A percentile compares a stretch with the other conserved stretches of the same genome.
These are phyloP conservation scores for Sanghuangporus weigelae DNA, from an alignment of 1,284 basidiomycete genomes.

Conservation along the genomic window DNA sequence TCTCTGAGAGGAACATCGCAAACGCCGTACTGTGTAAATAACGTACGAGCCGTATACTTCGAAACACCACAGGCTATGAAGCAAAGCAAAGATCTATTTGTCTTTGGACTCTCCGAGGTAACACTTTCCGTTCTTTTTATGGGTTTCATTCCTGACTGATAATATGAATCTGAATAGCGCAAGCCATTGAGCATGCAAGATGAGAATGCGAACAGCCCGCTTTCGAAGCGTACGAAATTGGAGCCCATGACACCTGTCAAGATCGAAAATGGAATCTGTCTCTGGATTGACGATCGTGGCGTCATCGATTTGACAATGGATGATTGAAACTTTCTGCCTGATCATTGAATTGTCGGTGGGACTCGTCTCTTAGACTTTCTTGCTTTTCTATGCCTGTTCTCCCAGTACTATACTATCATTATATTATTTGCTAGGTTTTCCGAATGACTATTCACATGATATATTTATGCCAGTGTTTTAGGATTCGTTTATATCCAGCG, in stretches of 20 bases:
- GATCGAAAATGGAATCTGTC: not conserved
- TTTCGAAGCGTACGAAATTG: not conserved
- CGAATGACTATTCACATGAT: too few relatives aligned
- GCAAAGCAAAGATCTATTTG: not conserved
- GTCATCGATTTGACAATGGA: constrained; percentile 4
- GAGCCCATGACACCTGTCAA: not conserved
- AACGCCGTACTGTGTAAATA: not conserved
- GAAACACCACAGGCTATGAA: not conserved
- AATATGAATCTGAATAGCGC: not conserved
- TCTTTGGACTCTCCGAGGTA: not conserved
- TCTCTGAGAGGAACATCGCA: not conserved
- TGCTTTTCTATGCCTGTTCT: too few relatives aligned
- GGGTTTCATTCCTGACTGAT: not conserved
- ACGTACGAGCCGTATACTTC: not conserved
- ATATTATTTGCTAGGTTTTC: too few relatives aligned
- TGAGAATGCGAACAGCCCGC: not conserved
- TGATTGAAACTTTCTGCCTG: not conserved
- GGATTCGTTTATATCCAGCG: too few relatives aligned
- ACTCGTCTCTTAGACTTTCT: too few relatives aligned
- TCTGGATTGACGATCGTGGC: not conserved
- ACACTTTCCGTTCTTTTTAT: not conserved
- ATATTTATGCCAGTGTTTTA: too few relatives aligned
- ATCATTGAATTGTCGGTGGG: too few relatives aligned
- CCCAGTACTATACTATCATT: too few relatives aligned
- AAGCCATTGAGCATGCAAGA: not conserved